These are phyloP conservation scores for Pezicula neosporulosa DNA, from an alignment of 2,329 filamentous ascomycete genomes.

Conservation along the genomic window DNA sequence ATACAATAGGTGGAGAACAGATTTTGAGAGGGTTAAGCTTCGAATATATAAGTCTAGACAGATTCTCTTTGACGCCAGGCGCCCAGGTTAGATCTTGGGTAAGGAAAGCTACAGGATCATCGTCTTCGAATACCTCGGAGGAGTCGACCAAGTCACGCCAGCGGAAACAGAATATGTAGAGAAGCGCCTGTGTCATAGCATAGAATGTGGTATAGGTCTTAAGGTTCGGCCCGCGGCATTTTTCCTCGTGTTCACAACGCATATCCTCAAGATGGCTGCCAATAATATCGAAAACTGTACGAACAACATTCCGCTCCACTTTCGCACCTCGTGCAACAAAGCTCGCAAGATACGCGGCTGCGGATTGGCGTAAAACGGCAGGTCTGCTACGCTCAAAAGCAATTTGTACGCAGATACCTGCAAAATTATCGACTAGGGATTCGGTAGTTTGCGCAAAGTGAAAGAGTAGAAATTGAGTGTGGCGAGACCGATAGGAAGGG, in stretches of 20 bases:
- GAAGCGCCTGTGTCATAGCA: slow-evolving; percentile 63
- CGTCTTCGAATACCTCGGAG: slow-evolving; percentile 54
- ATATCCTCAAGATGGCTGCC: slow-evolving; percentile 74
- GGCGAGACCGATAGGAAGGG: slow-evolving; percentile 85
- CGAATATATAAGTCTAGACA: slow-evolving; percentile 78
- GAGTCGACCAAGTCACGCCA: slow-evolving; percentile 84
- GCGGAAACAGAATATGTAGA: slow-evolving; percentile 88
- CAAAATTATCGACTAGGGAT: slow-evolving; percentile 76
- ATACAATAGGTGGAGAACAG: slow-evolving; percentile 84
- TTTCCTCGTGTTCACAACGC: slow-evolving; percentile 66
- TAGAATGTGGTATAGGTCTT: slow-evolving; percentile 68
- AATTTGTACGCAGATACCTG: slow-evolving; percentile 70
- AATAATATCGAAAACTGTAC: slow-evolving; percentile 76
- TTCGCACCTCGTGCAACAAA: slow-evolving; percentile 89
- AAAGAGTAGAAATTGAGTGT: slow-evolving; percentile 94
- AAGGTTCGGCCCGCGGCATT: slow-evolving; percentile 79
- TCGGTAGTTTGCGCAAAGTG: slow-evolving; percentile 86
- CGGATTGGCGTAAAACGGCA: slow-evolving; percentile 74
- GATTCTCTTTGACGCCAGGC: slow-evolving; percentile 66
- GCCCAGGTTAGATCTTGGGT: slow-evolving; percentile 78
- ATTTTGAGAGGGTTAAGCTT: slow-evolving; percentile 94
- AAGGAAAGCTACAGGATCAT: slow-evolving; percentile 56
- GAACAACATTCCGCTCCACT: slow-evolving; percentile 72
- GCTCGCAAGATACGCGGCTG: slow-evolving; percentile 88
- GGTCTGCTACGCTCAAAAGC: slow-evolving; percentile 63